phyloP scores from a whole-genome alignment of 371 early-diverging fungal species.

The Mortierella sp. region DNA sequence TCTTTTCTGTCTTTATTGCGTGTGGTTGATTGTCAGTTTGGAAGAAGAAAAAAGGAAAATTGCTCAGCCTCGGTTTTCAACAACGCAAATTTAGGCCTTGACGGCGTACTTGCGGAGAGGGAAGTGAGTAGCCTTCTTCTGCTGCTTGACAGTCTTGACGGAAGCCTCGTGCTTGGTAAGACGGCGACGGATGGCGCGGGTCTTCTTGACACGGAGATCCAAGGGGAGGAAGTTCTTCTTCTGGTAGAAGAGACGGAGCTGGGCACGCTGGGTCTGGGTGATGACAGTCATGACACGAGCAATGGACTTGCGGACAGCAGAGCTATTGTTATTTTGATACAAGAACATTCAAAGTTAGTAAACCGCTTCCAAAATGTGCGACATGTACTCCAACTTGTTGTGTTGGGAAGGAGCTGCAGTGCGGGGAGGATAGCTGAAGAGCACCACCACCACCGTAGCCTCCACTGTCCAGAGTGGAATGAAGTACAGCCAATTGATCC shows the following conservation, averaged over 20 bases:
- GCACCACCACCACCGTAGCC: neutral
- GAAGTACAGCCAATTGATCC: neutral
- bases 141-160: constrained; percentile 80
- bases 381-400: too few species aligned
- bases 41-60: neutral
- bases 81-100: constrained; percentile 76
- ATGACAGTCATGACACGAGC: constrained; percentile 95
- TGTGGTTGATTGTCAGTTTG: neutral
- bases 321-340: constrained; percentile 57
- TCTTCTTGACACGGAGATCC: constrained; percentile 96
- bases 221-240: constrained; percentile 93
- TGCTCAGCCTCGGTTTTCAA: constrained; percentile 3
- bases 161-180: constrained; percentile 83
- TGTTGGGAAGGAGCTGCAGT: neutral
- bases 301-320: constrained; percentile 89
- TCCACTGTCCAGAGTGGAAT: neutral
- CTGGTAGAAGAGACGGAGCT: constrained; percentile 86
- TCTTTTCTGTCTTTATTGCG: constrained; percentile 42
- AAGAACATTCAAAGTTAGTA: neutral
- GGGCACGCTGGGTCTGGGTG: constrained; percentile 88
- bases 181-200: constrained; percentile 96
- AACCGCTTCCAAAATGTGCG: neutral
- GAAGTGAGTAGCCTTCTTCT: constrained; percentile 89
- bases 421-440: neutral
- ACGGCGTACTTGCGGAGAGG: constrained; percentile 89